Evolutionary conservation across 2,329 filamentous ascomycete genomes (phyloP), one percentile per base, ranked within the genome.

Genomic region (Xylaria sp.): DNA sequence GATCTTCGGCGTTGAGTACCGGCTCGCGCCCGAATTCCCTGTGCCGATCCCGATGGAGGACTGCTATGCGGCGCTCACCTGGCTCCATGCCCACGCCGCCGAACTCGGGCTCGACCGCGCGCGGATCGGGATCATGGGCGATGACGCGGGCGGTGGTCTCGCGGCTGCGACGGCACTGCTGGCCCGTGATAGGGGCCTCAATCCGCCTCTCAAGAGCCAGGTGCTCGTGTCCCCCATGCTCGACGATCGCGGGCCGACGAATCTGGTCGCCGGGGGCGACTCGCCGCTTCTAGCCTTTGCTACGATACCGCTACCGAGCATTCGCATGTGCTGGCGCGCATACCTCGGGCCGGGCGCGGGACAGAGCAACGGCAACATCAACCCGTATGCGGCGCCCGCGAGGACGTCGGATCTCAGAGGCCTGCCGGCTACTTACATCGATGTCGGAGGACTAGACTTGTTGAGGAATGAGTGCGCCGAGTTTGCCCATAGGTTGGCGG

Each of bases 141-240:
- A 88, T 69, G 85, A 83, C 45, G 86, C 85, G 0, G 86, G 86
- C 2, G 86, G 84, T 0, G 85, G 85, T 56, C 77, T 88, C 8
- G 85, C 85, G 0, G 83, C 84, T 0, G 83, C 81, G 1, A 78
- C 84, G 69, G 79, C 84, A 0, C 77, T 88, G 27, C 82, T 86
- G 80, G 78, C 77, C 0, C 72, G 77, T 3, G 78, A 79, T 56
- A 68, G 73, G 9, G 67, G 54, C 2, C 54, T 79, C 0, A 65
- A 69, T 0, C 78, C 78, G 0, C 76, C 73, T 0, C 39, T 79
- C 1, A 76, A 75, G 7, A 74, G 74, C 58, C 78, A 78, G 56
- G 74, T 79, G 14, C 70, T 80, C 4, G 62, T 78, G 2, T 80
- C 78, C 47, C 78, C 78, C 1, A 80, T 79, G 78, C 68, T 80